These are phyloP conservation scores for Rachicladosporium sp. DNA, from an alignment of 2,329 filamentous ascomycete genomes.

Conservation along the genomic window DNA sequence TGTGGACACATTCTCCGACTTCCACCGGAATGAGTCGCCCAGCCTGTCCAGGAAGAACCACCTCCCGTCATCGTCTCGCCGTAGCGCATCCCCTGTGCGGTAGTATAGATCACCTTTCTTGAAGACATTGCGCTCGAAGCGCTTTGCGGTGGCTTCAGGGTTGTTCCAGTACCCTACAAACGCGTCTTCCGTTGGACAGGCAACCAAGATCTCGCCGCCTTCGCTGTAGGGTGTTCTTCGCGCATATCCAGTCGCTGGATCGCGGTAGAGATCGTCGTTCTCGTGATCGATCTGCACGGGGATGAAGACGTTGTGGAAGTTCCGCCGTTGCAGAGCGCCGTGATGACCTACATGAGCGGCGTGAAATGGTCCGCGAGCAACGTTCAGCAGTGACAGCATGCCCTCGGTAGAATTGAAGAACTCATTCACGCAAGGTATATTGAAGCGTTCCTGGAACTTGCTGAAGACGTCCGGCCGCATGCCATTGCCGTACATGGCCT, in stretches of 20 bases:
- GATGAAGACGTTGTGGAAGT: slow-evolving; percentile 44
- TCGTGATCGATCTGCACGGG: slow-evolving; percentile 58
- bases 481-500: slow-evolving; percentile 53
- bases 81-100: slow-evolving; percentile 35
- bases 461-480: slow-evolving; percentile 58
- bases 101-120: slow-evolving; percentile 37
- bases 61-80: slow-evolving; percentile 30
- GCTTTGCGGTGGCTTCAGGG: slow-evolving; percentile 50
- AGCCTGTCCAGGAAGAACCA: slow-evolving; percentile 39
- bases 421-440: slow-evolving; percentile 51
- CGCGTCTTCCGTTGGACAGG: slow-evolving; percentile 41
- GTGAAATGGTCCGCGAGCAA: slow-evolving; percentile 43
- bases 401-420: slow-evolving; percentile 73
- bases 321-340: slow-evolving; percentile 46
- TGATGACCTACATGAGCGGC: slow-evolving; percentile 59
- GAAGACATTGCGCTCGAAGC: slow-evolving; percentile 36
- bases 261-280: slow-evolving; percentile 53
- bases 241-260: slow-evolving; percentile 57
- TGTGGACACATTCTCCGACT: slow-evolving; percentile 37
- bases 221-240: slow-evolving; percentile 49
- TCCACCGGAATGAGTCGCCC: slow-evolving; percentile 40
- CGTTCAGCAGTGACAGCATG: slow-evolving; percentile 43
- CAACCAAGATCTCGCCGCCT: slow-evolving; percentile 66
- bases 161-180: slow-evolving; percentile 64
- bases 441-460: slow-evolving; percentile 51